Evolutionary conservation across 2,329 filamentous ascomycete species (phyloP), one percentile per base, ranked within the genome.

Genomic region (Peltaster fructicola): DNA sequence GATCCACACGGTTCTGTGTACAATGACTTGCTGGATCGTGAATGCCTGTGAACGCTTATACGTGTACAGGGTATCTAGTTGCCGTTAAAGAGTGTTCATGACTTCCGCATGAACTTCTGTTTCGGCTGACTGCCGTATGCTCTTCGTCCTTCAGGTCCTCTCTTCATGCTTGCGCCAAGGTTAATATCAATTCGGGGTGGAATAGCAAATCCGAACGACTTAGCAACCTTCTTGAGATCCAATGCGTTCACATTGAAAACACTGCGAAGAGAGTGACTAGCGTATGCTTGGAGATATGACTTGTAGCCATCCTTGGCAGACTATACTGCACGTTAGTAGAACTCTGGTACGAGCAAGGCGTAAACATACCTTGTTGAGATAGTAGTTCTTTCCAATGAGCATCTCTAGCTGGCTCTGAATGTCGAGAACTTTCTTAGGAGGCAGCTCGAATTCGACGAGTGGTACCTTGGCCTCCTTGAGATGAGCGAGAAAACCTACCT

Each of bases 371-470:
- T 92, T 88, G 59, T 93, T 88, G 30, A 98, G 65, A 52, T 93
- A 93, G 60, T 95, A 95, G 55, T 98, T 95, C 51, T 88, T 78
- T 15, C 69, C 70, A 42, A 98, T 90, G 37, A 95, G 66, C 56
- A 85, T 88, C 63, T 95, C 85, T 7, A 95, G 68, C 53, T 93
- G 82, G 14, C 40, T 48, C 28, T 42, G 77, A 71, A 57, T 90
- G 74, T 38, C 91, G 43, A 85, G 62, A 36, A 98, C 80, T 63
- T 91, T 92, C 57, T 79, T 84, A 29, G 71, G 62, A 2, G 85
- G 85, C 47, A 98, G 88, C 45, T 95, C 85, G 44, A 92, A 95
- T 53, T 98, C 88, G 14, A 91, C 80, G 5, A 98, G 73, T 2
- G 88, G 88, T 2, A 98, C 84, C 33, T 81, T 71, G 8, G 84